Percentiles rank a stretch among this genome's conserved stretches.
phyloP scores from a whole-genome alignment of 805 yeast genomes.

The Yarrowia deformans region DNA sequence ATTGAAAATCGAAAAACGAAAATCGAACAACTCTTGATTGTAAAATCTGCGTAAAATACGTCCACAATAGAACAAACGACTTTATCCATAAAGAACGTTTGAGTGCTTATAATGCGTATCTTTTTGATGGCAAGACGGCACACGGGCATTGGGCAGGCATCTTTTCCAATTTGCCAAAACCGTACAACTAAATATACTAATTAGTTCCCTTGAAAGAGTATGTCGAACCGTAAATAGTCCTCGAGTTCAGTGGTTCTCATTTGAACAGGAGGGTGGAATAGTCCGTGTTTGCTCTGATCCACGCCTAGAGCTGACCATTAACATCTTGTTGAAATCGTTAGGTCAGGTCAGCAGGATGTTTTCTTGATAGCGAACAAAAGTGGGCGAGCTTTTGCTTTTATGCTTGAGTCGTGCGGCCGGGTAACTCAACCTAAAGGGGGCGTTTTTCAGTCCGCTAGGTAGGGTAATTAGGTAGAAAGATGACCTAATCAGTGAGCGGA shows the following conservation, averaged over 20 bases:
- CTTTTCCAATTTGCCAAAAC: too few relatives aligned
- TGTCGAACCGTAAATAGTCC: slow-evolving; percentile 38
- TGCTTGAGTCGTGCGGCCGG: slow-evolving; percentile 22
- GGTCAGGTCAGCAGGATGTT: slow-evolving; percentile 34
- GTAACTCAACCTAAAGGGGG: slow-evolving; percentile 7
- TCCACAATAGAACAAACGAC: not conserved
- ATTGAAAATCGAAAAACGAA: not conserved
- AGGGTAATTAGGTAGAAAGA: not conserved
- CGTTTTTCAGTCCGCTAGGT: slow-evolving; percentile 9
- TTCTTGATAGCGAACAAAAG: slow-evolving; percentile 29
- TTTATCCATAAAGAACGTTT: not conserved
- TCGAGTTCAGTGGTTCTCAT: slow-evolving; percentile 32
- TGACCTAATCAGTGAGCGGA: not conserved
- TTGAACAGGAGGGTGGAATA: slow-evolving; percentile 36
- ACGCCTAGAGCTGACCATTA: slow-evolving; percentile 33
- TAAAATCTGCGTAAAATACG: not conserved
- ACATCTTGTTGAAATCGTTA: slow-evolving; percentile 38
- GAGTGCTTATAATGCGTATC: not conserved
- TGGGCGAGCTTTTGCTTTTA: slow-evolving; percentile 20
- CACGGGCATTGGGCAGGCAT: not conserved
- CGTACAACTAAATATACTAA: not conserved
- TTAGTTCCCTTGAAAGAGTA: not conserved
- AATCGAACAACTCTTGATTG: not conserved
- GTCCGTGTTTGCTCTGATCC: slow-evolving; percentile 35
- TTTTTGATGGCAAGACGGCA: too few relatives aligned